Base-by-base conservation (phyloP, 805 yeast genomes). In the Kluyveromyces siamensis region DNA sequence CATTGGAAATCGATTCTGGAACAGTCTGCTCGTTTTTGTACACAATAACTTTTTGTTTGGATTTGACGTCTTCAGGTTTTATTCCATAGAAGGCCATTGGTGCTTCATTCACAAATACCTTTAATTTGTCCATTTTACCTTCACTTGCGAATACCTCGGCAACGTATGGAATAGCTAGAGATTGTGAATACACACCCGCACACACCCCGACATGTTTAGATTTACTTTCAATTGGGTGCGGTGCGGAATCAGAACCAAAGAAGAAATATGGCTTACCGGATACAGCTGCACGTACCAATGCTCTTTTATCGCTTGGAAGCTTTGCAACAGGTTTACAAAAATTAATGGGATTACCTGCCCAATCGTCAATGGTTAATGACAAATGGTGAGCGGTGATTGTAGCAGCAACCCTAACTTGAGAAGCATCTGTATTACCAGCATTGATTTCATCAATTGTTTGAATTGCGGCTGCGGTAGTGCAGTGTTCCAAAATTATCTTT, bases 251-350 rank as follows among this genome's bases (percentile, higher is more conserved):
- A 1, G 96, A 87, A 7, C 99, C 99, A 62, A 90, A 93, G 72
- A 93, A 87, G 67, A 90, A 93, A 72, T 82, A 90, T 40, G 95
- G 87, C 56, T 84, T 81, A 6, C 98, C 98, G 1, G 93, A 81
- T 8, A 86, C 82, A 1, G 97, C 99, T 38, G 99, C 98, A 37
- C 72, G 74, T 7, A 93, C 76, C 40, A 93, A 71, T 1, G 96
- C 91, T 48, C 79, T 74, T 58, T 84, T 81, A 63, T 93, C 99
- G 27, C 71, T 73, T 30, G 97, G 96, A 37, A 89, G 71, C 66
- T 93, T 93, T 37, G 99, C 99, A 44, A 93, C 98, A 2, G 99
- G 99, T 66, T 93, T 93, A 73, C 99, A 93, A 69, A 84, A 93
- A 61, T 91, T 88, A 62, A 88, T 79, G 37, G 98, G 91, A 62